Evolutionary conservation across 2,329 filamentous ascomycete genomes (phyloP).

Genomic region (Eutypa lata): DNA sequence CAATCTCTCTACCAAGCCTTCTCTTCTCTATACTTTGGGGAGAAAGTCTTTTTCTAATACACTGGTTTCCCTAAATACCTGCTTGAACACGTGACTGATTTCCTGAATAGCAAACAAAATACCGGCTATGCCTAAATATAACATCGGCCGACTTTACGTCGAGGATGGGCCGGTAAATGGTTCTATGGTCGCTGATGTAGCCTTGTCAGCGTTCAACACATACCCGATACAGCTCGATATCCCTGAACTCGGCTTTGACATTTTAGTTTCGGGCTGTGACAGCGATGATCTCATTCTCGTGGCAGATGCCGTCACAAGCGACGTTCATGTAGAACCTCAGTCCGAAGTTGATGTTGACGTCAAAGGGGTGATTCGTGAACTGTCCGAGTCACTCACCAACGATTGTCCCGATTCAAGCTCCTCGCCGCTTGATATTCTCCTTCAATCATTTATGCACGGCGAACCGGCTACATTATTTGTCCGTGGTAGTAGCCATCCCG

Average conservation of each 20-base stretch:
- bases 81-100: slow-evolving; percentile 31
- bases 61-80: slow-evolving; percentile 9
- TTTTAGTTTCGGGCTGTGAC: slow-evolving; percentile 80
- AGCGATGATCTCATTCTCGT: slow-evolving; percentile 71
- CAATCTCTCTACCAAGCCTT: slow-evolving; percentile 65
- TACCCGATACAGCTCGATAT: slow-evolving; percentile 76
- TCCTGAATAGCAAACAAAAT: slow-evolving; percentile 60
- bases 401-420: slow-evolving; percentile 72
- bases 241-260: slow-evolving; percentile 78
- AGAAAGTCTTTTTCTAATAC: slow-evolving; percentile 46
- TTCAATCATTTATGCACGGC: slow-evolving; percentile 79
- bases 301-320: slow-evolving; percentile 68
- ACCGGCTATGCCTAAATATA: slow-evolving; percentile 75
- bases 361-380: slow-evolving; percentile 65
- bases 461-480: slow-evolving; percentile 77
- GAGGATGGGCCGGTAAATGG: slow-evolving; percentile 60
- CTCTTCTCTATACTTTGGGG: slow-evolving; percentile 59
- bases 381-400: slow-evolving; percentile 70
- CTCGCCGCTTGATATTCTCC: slow-evolving; percentile 80
- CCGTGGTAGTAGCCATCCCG: slow-evolving; percentile 68
- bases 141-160: slow-evolving; percentile 77
- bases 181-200: slow-evolving; percentile 78
- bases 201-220: slow-evolving; percentile 68
- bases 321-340: slow-evolving; percentile 65
- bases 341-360: slow-evolving; percentile 67